phyloP scores from a whole-genome alignment of 2,329 filamentous ascomycete species.

The Aspergillus phoenicis region DNA sequence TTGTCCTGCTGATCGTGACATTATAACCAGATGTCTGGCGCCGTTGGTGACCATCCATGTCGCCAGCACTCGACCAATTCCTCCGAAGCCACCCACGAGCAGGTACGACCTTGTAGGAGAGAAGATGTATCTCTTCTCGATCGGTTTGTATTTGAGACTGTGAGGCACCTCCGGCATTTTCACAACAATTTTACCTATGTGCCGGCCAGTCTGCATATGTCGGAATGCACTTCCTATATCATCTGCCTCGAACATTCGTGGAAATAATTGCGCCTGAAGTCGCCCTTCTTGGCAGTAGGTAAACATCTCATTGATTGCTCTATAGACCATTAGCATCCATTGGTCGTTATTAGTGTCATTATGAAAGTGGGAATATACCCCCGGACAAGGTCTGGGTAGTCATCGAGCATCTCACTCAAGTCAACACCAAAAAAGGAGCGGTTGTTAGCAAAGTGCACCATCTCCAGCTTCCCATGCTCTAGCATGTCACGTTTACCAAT shows the following conservation, averaged over 20 bases:
- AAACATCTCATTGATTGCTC: background rate
- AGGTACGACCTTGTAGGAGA: constrained; percentile 51
- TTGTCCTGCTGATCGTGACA: constrained; percentile 49
- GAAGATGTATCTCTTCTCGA: background rate
- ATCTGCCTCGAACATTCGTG: background rate
- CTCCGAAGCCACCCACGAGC: constrained; percentile 59
- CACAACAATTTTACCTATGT: constrained; percentile 15
- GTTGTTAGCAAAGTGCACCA: constrained; percentile 11
- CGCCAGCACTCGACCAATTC: constrained; percentile 56
- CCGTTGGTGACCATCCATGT: constrained; percentile 53
- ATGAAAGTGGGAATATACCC: background rate
- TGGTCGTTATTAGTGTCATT: too few relatives aligned
- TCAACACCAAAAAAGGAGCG: constrained; percentile 15
- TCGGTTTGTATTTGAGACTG: background rate
- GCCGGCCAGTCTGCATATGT: constrained; percentile 12
- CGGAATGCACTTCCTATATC: constrained; percentile 7
- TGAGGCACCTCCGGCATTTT: constrained; percentile 9
- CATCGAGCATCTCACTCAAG: background rate
- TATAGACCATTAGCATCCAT: background rate
- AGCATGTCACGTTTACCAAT: constrained; percentile 33
- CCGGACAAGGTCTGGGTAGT: background rate
- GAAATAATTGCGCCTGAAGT: background rate
- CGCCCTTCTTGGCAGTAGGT: constrained; percentile 1
- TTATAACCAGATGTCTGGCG: constrained; percentile 49
- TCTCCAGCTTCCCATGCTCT: constrained; percentile 28